Evolutionary conservation across 176 grass and related monocot species (phyloP).

Genomic region (Stipa capillata): DNA sequence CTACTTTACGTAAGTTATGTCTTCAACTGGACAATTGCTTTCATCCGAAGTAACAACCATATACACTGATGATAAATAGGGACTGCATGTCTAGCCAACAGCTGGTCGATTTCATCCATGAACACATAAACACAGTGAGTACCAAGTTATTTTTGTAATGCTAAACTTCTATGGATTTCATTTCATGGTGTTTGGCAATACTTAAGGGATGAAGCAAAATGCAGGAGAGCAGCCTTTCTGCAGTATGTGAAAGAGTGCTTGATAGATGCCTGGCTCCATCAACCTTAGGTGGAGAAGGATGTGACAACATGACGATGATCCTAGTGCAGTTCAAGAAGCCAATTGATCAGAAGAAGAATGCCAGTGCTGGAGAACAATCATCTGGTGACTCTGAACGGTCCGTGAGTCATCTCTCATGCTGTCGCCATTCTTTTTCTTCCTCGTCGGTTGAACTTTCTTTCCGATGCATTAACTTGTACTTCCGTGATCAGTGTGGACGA

Average conservation of each 20-base stretch:
- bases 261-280: slow-evolving; percentile 91
- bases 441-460: background rate
- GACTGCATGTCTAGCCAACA: slow-evolving; percentile 93
- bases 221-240: slow-evolving; percentile 70
- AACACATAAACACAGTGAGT: slow-evolving; percentile 69
- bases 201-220: slow-evolving; percentile 22
- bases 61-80: slow-evolving; percentile 28
- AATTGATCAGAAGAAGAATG: background rate
- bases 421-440: background rate
- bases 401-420: background rate
- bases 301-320: slow-evolving; percentile 96
- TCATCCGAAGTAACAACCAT: background rate
- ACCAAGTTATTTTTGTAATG: background rate
- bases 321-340: slow-evolving; percentile 83
- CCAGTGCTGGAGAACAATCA: background rate
- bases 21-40: background rate
- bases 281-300: slow-evolving; percentile 72
- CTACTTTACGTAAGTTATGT: background rate
- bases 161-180: background rate
- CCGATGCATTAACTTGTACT: background rate
- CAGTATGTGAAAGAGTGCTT: slow-evolving; percentile 70
- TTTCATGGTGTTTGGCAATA: background rate
- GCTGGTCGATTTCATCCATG: slow-evolving; percentile 86
- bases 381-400: background rate
- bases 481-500: background rate